phyloP scores from a whole-genome alignment of 179 eudicot genomes.

The Nepenthes alata region DNA sequence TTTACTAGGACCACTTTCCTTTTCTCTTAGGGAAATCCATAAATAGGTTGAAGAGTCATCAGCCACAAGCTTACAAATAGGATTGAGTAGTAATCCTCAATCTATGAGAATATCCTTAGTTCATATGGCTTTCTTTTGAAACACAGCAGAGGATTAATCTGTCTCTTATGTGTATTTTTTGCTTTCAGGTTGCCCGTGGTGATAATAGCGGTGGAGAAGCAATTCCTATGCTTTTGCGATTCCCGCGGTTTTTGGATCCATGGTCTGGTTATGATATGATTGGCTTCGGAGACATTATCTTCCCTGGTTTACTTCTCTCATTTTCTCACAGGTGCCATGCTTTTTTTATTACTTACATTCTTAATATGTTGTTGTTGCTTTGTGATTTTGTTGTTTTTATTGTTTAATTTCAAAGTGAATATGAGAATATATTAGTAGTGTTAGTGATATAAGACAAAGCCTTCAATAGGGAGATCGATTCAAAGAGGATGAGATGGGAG shows the following conservation, averaged over 20 bases:
- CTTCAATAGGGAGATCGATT: too few relatives aligned
- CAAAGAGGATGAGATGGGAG: too few relatives aligned
- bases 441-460: too few relatives aligned
- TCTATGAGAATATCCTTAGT: too few relatives aligned
- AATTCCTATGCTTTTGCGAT: conserved; percentile 78
- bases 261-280: conserved; percentile 84
- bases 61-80: too few relatives aligned
- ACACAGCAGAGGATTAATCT: too few relatives aligned
- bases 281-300: conserved; percentile 89
- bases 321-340: conserved; percentile 54
- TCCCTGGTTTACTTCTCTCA: conserved; percentile 83
- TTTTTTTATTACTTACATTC: neutral
- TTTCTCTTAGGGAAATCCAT: too few relatives aligned
- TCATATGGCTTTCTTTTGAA: too few relatives aligned
- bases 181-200: conserved; percentile 71
- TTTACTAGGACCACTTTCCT: too few relatives aligned
- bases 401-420: neutral
- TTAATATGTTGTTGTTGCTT: neutral
- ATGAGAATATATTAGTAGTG: too few relatives aligned
- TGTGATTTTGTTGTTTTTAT: neutral
- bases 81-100: too few relatives aligned
- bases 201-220: conserved; percentile 76
- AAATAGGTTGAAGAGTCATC: too few relatives aligned
- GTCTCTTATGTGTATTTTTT: neutral
- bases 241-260: conserved; percentile 72